These are phyloP conservation scores for Colletotrichum camelliae DNA, from an alignment of 2,329 filamentous ascomycete species.

Conservation along the genomic window DNA sequence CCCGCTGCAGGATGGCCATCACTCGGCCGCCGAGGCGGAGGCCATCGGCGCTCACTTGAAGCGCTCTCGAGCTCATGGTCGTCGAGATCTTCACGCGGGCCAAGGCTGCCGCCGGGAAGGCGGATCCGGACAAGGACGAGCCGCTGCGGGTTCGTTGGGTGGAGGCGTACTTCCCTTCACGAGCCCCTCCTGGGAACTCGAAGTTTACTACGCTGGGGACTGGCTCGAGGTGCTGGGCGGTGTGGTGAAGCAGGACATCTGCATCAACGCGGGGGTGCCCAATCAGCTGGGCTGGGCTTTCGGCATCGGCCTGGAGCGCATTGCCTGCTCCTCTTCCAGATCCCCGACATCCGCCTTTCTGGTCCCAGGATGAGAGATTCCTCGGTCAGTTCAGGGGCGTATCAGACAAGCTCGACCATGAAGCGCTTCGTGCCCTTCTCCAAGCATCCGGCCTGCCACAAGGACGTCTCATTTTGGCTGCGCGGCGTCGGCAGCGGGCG, in stretches of 20 bases:
- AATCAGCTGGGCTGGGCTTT: constrained; percentile 91
- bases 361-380: constrained; percentile 86
- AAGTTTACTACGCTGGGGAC: constrained; percentile 91
- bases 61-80: constrained; percentile 87
- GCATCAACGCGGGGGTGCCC: constrained; percentile 77
- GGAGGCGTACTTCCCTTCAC: constrained; percentile 97
- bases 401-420: constrained; percentile 54
- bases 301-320: constrained; percentile 89
- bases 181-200: constrained; percentile 92
- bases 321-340: constrained; percentile 95
- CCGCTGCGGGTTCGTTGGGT: constrained; percentile 91
- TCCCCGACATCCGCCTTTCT: constrained; percentile 98
- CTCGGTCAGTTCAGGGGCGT: constrained; percentile 80
- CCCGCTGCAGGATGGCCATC: constrained; percentile 76
- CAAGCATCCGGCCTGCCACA: constrained; percentile 86
- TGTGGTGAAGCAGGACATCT: constrained; percentile 82
- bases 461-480: constrained; percentile 96
- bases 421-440: constrained; percentile 84
- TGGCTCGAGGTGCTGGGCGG: constrained; percentile 97
- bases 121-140: constrained; percentile 61
- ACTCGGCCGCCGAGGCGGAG: constrained; percentile 78
- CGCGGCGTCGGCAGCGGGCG: constrained; percentile 52
- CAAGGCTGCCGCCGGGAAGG: constrained; percentile 64
- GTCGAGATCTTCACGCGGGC: constrained; percentile 86
- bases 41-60: constrained; percentile 88